Evolutionary conservation across 192 early-diverging fungal genomes (phyloP), one percentile per base, ranked within the genome.

Genomic region (Coemansia sp.): DNA sequence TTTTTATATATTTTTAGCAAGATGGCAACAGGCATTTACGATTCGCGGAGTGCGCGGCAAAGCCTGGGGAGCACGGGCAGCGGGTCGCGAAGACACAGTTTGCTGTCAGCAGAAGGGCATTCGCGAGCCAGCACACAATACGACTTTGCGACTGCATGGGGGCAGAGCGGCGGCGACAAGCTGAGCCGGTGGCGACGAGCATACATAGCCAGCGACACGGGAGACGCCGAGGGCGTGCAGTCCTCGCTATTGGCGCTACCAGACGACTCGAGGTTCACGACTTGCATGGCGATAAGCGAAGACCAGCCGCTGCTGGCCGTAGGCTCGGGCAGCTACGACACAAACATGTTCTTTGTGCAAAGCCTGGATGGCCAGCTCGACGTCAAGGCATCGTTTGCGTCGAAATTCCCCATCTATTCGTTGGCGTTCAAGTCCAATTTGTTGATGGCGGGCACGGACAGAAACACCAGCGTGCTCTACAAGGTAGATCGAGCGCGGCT

Each of bases 321-420:
- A 0, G 79, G 79, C 3, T 81, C 79, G 12, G 79, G 73, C 11
- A 69, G 73, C 55, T 53, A 71, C 49, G 66, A 71, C 15, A 71
- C 79, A 11, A 81, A 81, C 53, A 71, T 81, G 60, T 81, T 76
- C 17, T 68, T 81, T n/a, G 73, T 81, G 45, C 72, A 76, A 53
- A 64, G 45, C 11, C 60, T 80, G 15, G 62, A 75, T 34, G 78
- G 64, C 55, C 63, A 70, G 31, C 60, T 81, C 16, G 64, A 69
- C 17, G 72, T 71, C 40, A 74, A 76, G 32, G 69, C 79, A 15
- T 81, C 75, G 61, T 78, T 78, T 67, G 75, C 79, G n/a, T 69
- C 68, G 20, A 76, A 76, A 37, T 76, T 76, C 23, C 79, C 79
- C 0, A 81, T 76, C 23, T 71, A 76, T 40, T 64, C 73, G 52